Percentiles rank a stretch among this genome's conserved stretches.
phyloP scores from a whole-genome alignment of 2,329 filamentous ascomycete species.

The Tricladium varicosporioides region DNA sequence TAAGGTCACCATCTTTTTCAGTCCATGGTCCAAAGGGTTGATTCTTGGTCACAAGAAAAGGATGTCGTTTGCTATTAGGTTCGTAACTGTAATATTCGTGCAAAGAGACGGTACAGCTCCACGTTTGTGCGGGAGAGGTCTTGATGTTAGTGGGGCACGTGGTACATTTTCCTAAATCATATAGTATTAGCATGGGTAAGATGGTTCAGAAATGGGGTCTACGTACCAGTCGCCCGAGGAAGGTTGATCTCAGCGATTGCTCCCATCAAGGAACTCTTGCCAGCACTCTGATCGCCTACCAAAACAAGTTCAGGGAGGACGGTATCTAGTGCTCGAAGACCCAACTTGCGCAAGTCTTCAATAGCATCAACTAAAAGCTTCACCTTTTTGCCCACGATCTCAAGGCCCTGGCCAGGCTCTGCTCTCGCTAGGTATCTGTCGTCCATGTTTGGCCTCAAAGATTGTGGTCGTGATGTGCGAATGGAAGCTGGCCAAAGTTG shows the following conservation, averaged over 20 bases:
- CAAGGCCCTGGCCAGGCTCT: slow-evolving; percentile 33
- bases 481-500: no score
- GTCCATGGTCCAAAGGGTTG: slow-evolving; percentile 65
- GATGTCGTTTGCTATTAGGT: background rate
- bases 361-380: slow-evolving; percentile 66
- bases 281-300: slow-evolving; percentile 80
- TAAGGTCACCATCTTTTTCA: slow-evolving; percentile 37
- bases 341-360: slow-evolving; percentile 67
- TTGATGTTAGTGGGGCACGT: slow-evolving; percentile 79
- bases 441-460: no score
- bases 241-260: slow-evolving; percentile 69
- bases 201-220: background rate
- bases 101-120: slow-evolving; percentile 68
- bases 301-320: slow-evolving; percentile 77
- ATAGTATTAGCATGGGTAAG: background rate
- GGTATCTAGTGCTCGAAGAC: slow-evolving; percentile 65
- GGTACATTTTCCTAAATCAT: slow-evolving; percentile 59
- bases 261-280: slow-evolving; percentile 69
- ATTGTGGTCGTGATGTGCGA: no score
- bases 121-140: slow-evolving; percentile 53
- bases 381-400: slow-evolving; percentile 58
- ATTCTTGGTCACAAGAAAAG: slow-evolving; percentile 18
- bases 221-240: slow-evolving; percentile 55
- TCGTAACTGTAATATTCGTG: slow-evolving; percentile 62
- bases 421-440: background rate